Percentiles rank a stretch among this genome's conserved stretches.
Conservation (phyloP, 2,329 filamentous ascomycete species). For the Alternaria ventricosa region DNA sequence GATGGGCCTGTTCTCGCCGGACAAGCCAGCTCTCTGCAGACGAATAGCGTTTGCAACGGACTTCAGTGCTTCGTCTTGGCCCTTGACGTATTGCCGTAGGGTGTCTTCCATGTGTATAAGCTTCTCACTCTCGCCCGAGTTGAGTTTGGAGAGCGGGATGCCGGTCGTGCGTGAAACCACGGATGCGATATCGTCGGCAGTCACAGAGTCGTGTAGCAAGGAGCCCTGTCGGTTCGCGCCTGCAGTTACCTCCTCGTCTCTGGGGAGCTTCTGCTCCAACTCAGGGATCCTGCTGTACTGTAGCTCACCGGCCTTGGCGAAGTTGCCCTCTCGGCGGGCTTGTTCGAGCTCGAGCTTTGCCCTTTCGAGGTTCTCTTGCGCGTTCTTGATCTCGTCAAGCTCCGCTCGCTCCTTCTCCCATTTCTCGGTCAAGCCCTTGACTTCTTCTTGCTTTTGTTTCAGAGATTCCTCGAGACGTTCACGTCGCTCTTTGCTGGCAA, state of each 20-base stretch:
- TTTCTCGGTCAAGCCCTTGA: constrained; percentile 73
- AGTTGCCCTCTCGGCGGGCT: constrained; percentile 86
- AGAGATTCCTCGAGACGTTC: constrained; percentile 83
- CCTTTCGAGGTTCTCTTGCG: constrained; percentile 86
- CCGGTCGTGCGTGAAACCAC: constrained; percentile 92
- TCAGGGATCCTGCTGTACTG: constrained; percentile 85
- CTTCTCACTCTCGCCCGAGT: constrained; percentile 92
- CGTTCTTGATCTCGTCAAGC: constrained; percentile 84
- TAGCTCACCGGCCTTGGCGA: constrained; percentile 87
- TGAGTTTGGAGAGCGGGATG: constrained; percentile 90
- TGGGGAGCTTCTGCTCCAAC: constrained; percentile 79
- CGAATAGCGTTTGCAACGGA: constrained; percentile 92
- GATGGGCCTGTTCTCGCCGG: constrained; percentile 86
- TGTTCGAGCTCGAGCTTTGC: constrained; percentile 85
- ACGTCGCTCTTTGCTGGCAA: constrained; percentile 84
- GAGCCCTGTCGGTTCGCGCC: constrained; percentile 54
- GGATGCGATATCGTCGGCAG: constrained; percentile 87
- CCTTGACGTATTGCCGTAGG: constrained; percentile 81
- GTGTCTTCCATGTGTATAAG: constrained; percentile 95
- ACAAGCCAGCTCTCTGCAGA: constrained; percentile 90
- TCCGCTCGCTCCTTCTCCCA: constrained; percentile 92
- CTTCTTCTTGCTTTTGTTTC: constrained; percentile 78
- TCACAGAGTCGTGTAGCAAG: constrained; percentile 93
- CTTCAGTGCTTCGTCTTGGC: constrained; percentile 91
- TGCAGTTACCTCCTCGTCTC: constrained; percentile 63